Base-by-base conservation (phyloP, 495 filamentous ascomycete genomes). In the Astrothelium subdiscretum region DNA sequence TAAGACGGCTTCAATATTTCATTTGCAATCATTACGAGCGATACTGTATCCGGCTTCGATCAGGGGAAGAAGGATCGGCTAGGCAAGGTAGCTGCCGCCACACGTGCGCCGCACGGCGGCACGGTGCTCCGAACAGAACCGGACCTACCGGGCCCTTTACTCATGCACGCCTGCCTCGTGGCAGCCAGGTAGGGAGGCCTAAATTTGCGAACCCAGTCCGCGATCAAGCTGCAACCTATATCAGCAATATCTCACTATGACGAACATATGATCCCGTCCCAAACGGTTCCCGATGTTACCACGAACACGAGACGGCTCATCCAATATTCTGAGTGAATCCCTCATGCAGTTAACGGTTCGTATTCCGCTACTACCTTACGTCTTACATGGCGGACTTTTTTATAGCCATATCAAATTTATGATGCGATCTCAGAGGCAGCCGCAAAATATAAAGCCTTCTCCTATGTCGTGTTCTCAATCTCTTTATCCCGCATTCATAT, bases 301-400 rank as follows among this genome's bases (percentile, higher is more conserved):
- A 54, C 3, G 48, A 29, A 54, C 48, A 54, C 48, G 48, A 29
- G 48, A 29, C 48, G 48, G 48, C 29, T 54, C 48, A 54, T 54
- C 24, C 48, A 54, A 54, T 54, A 54, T 27, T 29, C 48, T 54
- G 24, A 24, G 24, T 54, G 24, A 29, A 29, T 15, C 48, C n/a
- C 24, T 15, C 24, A 29, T 54, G 48, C 24, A 11, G 48, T 29
- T 54, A 54, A 54, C n/a, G 48, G 24, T 54, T 54, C 48, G 48
- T 54, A 54, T 54, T 20, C n/a, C n/a, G n/a, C 48, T 54, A 29
- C 48, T 54, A 27, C 3, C n/a, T n/a, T 54, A 15, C 48, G 48
- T 54, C 48, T 54, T 54, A 54, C 48, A 54, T 54, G 24, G 48
- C 48, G 48, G 24, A 54, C 24, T 54, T 54, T 26, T 54, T 29